phyloP scores from a whole-genome alignment of 768 basidiomycete genomes.

The Pisolithus tinctorius region DNA sequence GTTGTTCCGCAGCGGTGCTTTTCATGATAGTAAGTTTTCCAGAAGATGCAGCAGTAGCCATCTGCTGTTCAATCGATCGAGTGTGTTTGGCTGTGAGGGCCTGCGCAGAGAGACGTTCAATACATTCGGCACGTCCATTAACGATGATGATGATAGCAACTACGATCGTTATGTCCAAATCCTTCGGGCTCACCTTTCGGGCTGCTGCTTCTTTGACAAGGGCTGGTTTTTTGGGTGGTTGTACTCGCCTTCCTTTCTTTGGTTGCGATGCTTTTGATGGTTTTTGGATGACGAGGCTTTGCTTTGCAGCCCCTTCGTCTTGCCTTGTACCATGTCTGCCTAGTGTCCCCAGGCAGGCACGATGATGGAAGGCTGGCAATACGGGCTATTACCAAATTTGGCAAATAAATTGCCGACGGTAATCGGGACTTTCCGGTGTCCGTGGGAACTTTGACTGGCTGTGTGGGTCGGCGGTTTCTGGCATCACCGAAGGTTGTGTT shows the following conservation, averaged over 20 bases:
- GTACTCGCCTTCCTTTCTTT: slow-evolving; percentile 74
- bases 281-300: slow-evolving; percentile 48
- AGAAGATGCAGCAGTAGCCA: slow-evolving; percentile 81
- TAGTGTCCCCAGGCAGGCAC: too few species aligned
- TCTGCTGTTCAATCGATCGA: slow-evolving; percentile 85
- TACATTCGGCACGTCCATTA: too few species aligned
- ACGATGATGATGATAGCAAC: too few species aligned
- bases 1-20: slow-evolving; percentile 31
- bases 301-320: slow-evolving; percentile 66
- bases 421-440: slow-evolving; percentile 21
- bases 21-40: slow-evolving; percentile 95
- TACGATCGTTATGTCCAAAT: neutral
- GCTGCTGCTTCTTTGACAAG: slow-evolving; percentile 71
- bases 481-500: neutral
- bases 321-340: slow-evolving; percentile 71
- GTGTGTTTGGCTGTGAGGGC: slow-evolving; percentile 86
- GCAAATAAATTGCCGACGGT: neutral
- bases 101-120: slow-evolving; percentile 30
- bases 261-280: slow-evolving; percentile 61
- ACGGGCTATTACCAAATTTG: neutral
- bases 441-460: slow-evolving; percentile 2
- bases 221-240: slow-evolving; percentile 75
- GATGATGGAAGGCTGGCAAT: too few species aligned
- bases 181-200: slow-evolving; percentile 51
- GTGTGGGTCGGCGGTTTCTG: slow-evolving; percentile 1